These are phyloP conservation scores for Metarhizium sp. DNA, from an alignment of 2,329 filamentous ascomycete species.

Conservation along the genomic window DNA sequence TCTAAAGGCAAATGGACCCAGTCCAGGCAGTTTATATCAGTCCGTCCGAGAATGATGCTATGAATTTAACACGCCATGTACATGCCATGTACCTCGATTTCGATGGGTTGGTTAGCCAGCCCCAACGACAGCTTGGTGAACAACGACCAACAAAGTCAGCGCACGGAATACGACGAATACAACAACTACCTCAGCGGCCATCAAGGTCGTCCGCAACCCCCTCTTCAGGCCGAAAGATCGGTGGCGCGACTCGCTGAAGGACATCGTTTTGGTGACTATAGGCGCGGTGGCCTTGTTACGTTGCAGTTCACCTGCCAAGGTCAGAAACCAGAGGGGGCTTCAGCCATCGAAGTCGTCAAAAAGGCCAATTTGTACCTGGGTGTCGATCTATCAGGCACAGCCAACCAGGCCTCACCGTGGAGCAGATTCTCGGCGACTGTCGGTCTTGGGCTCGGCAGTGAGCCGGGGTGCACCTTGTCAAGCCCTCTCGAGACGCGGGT, in stretches of 20 bases:
- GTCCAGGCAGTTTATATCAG: no score
- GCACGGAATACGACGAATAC: no score
- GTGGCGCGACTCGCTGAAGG: not conserved
- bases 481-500: not conserved
- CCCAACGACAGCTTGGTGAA: no score
- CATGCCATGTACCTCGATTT: no score
- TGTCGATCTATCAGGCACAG: not conserved
- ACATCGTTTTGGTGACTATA: not conserved
- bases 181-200: not conserved
- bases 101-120: not conserved
- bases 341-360: not conserved
- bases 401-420: not conserved
- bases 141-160: no score
- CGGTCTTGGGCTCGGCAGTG: not conserved
- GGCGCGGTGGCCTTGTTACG: not conserved
- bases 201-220: not conserved
- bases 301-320: conserved; percentile 2
- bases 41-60: no score
- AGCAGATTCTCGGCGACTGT: not conserved
- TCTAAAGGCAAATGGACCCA: no score
- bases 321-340: not conserved
- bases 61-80: no score
- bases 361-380: not conserved
- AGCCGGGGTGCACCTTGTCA: not conserved
- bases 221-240: not conserved